Evolutionary conservation across 345 rosid species (phyloP), one percentile per base, ranked within the genome.

Genomic region (Salix udensis): DNA sequence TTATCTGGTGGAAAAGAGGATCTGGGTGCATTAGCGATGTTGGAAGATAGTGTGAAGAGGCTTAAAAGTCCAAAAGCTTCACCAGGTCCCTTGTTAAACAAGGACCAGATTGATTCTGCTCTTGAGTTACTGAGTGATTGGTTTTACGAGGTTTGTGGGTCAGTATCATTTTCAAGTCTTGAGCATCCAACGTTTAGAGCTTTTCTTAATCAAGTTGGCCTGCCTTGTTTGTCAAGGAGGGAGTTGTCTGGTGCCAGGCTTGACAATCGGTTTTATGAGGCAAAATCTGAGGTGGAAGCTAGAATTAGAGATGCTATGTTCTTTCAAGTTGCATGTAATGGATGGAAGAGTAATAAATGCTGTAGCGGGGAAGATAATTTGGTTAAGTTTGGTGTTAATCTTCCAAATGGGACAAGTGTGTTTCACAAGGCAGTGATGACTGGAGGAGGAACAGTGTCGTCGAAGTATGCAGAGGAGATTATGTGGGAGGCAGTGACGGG

Each of bases 21-120:
- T 75, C 79, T 85, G 76, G 86, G 81, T 24, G 81, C 91, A 15
- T 77, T 88, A 55, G 91, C 89, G 23, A 85, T 83, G 89, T 79
- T 88, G 82, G 91, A 88, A 77, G 83, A 86, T 53, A 88, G 91
- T 70, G 85, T 88, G 8, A 88, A 86, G 86, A 86, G 76, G 88
- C 87, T 86, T 28, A 88, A 88, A 84, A 86, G 89, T 69, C 87
- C 88, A 8, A 86, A 88, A 75, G 58, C 87, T 12, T 82, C 85
- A 37, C 87, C 86, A 19, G 88, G 86, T 78, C 85, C 89, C 52
- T 82, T 85, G 37, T 79, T 88, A 55, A 86, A 78, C 81, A 83
- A 85, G 78, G 83, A 82, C 68, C 91, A 85, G 79, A 70, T 83
- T 73, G 85, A 85, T 73, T 84, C 82, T 30, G 91, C 89, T 14